Percentiles rank a stretch among this genome's conserved stretches.
These are phyloP conservation scores for Santalum album DNA, from an alignment of 164 flowering plant species.

Conservation along the genomic window DNA sequence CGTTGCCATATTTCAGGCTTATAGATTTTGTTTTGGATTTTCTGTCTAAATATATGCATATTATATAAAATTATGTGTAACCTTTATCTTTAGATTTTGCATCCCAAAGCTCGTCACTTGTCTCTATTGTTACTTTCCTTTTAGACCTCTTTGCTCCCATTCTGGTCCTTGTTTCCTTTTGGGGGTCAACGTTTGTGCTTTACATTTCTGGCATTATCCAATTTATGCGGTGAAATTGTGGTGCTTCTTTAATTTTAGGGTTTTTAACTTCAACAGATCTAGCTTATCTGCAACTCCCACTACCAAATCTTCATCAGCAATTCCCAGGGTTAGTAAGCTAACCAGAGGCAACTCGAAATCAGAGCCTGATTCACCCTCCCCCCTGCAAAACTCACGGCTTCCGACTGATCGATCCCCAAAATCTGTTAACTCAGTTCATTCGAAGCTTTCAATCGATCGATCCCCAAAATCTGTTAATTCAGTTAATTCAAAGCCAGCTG, in stretches of 20 bases:
- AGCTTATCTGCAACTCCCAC: conserved; percentile 45
- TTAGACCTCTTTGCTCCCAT: neutral
- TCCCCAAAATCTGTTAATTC: conserved; percentile 49
- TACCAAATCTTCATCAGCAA: conserved; percentile 55
- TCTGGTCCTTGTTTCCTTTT: too few relatives aligned
- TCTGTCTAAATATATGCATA: too few relatives aligned
- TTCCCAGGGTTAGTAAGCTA: conserved; percentile 51
- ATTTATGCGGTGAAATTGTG: conserved; percentile 1
- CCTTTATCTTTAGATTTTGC: neutral
- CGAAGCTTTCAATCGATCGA: conserved; percentile 52
- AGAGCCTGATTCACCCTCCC: conserved; percentile 52
- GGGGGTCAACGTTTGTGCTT: neutral
- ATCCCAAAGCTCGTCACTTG: neutral
- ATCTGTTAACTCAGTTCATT: conserved; percentile 20
- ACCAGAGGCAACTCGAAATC: conserved; percentile 48
- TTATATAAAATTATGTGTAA: too few relatives aligned
- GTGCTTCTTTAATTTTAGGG: conserved; percentile 11
- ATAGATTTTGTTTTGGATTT: too few relatives aligned
- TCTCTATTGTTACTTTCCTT: neutral
- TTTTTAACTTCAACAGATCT: conserved; percentile 43
- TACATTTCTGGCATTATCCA: conserved; percentile 5
- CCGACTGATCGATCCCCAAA: conserved; percentile 63
- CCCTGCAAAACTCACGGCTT: conserved; percentile 42
- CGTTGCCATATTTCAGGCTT: too few relatives aligned
- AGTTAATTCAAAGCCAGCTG: conserved; percentile 34